Conservation (phyloP, 1,284 basidiomycete genomes). For the Sanghuangporus weigelae region DNA sequence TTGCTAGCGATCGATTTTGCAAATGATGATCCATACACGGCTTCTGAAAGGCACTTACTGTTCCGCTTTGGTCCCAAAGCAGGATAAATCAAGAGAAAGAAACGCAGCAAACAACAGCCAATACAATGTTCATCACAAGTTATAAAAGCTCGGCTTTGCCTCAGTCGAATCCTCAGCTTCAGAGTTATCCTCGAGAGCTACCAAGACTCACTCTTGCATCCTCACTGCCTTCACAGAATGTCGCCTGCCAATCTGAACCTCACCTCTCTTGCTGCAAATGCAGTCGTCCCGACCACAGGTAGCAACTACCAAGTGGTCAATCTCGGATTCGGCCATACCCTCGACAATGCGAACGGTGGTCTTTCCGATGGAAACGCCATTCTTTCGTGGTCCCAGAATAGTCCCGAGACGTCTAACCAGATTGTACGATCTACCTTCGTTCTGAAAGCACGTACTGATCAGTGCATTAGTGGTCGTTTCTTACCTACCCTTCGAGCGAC, state of each 20-base stretch:
- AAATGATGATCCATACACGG: not conserved
- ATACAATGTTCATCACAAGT: not conserved
- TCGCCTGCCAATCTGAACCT: slow-evolving; percentile 1
- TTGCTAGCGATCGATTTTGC: not conserved
- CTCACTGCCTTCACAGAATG: not conserved
- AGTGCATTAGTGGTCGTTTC: slow-evolving; percentile 8
- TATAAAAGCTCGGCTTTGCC: not conserved
- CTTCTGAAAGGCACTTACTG: not conserved
- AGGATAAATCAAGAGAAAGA: not conserved
- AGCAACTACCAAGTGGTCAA: slow-evolving; percentile 11
- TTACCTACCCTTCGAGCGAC: slow-evolving; percentile 10
- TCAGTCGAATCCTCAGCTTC: not conserved
- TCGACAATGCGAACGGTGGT: slow-evolving; percentile 10
- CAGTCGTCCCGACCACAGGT: slow-evolving; percentile 4
- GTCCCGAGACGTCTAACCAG: slow-evolving; percentile 1
- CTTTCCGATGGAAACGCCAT: slow-evolving; percentile 10
- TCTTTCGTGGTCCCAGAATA: slow-evolving; percentile 2
- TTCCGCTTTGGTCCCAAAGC: not conserved
- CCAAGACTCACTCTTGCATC: not conserved
- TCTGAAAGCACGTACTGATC: not conserved
- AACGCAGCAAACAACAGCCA: no score
- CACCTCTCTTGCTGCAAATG: slow-evolving; percentile 3
- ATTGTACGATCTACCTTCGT: not conserved
- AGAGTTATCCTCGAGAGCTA: slow-evolving; percentile 2
- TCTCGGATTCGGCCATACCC: slow-evolving; percentile 7